Evolutionary conservation across 2,329 filamentous ascomycete species (phyloP), one percentile per base, ranked within the genome.

Genomic region (Metarhizium brunneum): DNA sequence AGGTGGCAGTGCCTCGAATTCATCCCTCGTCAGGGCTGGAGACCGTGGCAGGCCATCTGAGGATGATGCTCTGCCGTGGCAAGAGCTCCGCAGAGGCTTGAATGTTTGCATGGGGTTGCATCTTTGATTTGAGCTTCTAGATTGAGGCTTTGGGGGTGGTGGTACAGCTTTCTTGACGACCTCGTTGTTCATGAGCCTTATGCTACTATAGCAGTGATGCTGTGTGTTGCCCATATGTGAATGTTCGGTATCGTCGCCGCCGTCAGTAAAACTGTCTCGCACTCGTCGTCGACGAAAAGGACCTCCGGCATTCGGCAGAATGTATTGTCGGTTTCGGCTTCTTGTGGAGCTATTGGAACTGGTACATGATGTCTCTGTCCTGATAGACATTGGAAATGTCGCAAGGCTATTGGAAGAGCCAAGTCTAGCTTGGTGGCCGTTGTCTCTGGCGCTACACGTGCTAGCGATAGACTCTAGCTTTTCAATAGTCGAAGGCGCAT

Each of bases 1-100:
- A 29, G 76, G 76, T 20, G 80, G 80, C 11, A 83, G 69, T 45
- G 75, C 73, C 60, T 81, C 76, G 57, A 80, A 81, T 53, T 73
- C 70, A 36, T 70, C 64, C 57, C 61, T 70, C 2, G 72, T 72
- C 59, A 72, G 69, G 25, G 58, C 60, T 50, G 59, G 61, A 35
- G 66, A 65, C 43, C 65, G 64, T 51, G 64, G 59, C n/a, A 58
- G 59, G 53, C 57, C 61, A n/a, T 63, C 61, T 30, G 59, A 55
- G 14, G 60, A 53, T 30, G 58, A 53, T 25, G 56, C 54, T 43
- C 51, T 56, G 20, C 54, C 60, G 45, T 68, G 63, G 20, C 61
- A 64, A 48, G 63, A 65, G 43, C 60, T 59, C 38, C 57, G 67
- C 53, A 59, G 54, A 16, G 61, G 57, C 49, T 62, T 64, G 25